Conservation (phyloP, 768 basidiomycete species). For the Leccinum uliginosum region DNA sequence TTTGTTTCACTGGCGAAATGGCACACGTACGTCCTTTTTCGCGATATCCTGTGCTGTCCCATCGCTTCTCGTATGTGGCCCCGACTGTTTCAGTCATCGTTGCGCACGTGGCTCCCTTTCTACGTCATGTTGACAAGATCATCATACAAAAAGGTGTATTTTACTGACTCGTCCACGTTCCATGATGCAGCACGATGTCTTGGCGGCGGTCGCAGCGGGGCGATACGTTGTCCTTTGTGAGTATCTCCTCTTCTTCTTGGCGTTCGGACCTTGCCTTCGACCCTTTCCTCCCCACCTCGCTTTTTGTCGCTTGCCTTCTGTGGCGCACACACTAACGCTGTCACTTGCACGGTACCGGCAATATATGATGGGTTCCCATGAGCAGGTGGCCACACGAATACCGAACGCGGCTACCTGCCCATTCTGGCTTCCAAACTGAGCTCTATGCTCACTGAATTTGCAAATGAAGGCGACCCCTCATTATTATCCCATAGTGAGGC, state of each 20-base stretch:
- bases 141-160: neutral
- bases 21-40: constrained; percentile 57
- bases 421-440: constrained; percentile 64
- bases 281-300: neutral
- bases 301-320: neutral
- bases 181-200: constrained; percentile 72
- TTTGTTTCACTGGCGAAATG: constrained; percentile 94
- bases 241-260: constrained; percentile 22
- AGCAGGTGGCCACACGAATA: constrained; percentile 86
- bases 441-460: constrained; percentile 40
- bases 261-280: neutral
- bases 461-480: constrained; percentile 15
- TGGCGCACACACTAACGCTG: constrained; percentile 13
- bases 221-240: constrained; percentile 81
- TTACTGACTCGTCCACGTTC: neutral
- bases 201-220: constrained; percentile 73
- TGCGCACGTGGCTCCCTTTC: neutral
- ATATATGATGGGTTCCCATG: constrained; percentile 15
- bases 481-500: neutral
- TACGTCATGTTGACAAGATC: constrained; percentile 10
- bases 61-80: constrained; percentile 1
- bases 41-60: constrained; percentile 7
- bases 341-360: constrained; percentile 14
- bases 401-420: constrained; percentile 89
- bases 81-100: neutral